Evolutionary conservation across 306 rosid species (phyloP).

Genomic region (Echinosophora koreensis): DNA sequence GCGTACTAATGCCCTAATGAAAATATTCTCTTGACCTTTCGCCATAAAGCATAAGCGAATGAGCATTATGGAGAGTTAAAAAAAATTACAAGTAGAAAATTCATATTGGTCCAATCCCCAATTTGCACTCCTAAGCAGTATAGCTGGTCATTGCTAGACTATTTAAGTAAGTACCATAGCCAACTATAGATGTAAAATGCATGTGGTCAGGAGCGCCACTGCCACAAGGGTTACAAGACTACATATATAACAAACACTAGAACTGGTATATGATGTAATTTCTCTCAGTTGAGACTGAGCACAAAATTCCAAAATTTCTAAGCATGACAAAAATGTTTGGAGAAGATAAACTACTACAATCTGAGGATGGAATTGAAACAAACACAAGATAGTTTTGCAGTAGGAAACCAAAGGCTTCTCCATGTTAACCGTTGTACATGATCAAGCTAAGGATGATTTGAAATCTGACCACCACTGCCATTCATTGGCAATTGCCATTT

Average conservation of each 20-base stretch:
- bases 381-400: slow-evolving; percentile 6
- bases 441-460: not conserved
- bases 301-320: slow-evolving; percentile 15
- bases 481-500: slow-evolving; percentile 12
- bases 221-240: not conserved
- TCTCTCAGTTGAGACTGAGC: slow-evolving; percentile 25
- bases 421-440: not conserved
- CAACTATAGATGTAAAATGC: not conserved
- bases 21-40: too few species aligned
- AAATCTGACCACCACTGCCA: not conserved
- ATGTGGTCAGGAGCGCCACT: not conserved
- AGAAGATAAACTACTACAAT: slow-evolving; percentile 18
- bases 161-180: not conserved
- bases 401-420: slow-evolving; percentile 9
- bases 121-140: too few species aligned
- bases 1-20: too few species aligned
- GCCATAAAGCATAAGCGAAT: too few species aligned
- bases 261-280: not conserved
- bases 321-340: not conserved
- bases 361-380: slow-evolving; percentile 22
- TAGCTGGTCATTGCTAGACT: too few species aligned
- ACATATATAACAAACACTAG: not conserved
- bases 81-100: too few species aligned
- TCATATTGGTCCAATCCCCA: too few species aligned
- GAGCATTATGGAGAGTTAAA: too few species aligned